Evolutionary conservation across 768 basidiomycete species (phyloP).

Genomic region (Cubamyces lactineus): DNA sequence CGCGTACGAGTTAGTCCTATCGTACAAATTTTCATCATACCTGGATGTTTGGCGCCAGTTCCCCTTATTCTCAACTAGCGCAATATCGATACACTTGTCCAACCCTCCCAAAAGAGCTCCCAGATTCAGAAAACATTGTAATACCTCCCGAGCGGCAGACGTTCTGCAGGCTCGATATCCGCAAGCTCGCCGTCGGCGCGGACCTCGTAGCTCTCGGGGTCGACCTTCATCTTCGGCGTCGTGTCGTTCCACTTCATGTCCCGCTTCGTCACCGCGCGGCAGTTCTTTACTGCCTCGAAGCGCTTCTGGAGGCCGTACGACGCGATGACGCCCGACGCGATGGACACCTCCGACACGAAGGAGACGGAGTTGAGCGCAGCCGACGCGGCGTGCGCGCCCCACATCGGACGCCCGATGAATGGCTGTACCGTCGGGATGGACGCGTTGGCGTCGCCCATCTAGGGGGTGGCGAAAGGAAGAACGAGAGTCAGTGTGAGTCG

Average conservation of each 20-base stretch:
- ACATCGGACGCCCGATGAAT: constrained; percentile 86
- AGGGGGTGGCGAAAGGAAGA: constrained; percentile 13
- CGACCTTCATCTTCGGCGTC: constrained; percentile 84
- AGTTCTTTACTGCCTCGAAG: constrained; percentile 73
- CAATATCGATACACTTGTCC: neutral
- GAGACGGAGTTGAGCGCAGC: constrained; percentile 84
- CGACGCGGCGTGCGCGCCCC: constrained; percentile 77
- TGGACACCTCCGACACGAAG: constrained; percentile 81
- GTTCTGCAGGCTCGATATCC: constrained; percentile 75
- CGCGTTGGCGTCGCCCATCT: constrained; percentile 98
- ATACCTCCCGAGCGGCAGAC: constrained; percentile 64
- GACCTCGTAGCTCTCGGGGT: constrained; percentile 92
- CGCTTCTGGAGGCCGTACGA: constrained; percentile 74
- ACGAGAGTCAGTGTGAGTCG: constrained; percentile 10
- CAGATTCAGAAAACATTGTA: constrained; percentile 80
- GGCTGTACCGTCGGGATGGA: constrained; percentile 98
- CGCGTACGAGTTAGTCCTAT: neutral
- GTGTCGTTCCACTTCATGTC: constrained; percentile 93
- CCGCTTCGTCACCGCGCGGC: constrained; percentile 76
- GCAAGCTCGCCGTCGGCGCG: constrained; percentile 75
- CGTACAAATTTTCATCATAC: neutral
- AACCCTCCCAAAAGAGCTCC: neutral
- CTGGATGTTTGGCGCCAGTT: too few relatives aligned
- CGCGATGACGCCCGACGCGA: constrained; percentile 59
- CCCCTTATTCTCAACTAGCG: too few relatives aligned